Base-by-base conservation (phyloP, 352 stramenopile species). In the Pythium dissimile region DNA sequence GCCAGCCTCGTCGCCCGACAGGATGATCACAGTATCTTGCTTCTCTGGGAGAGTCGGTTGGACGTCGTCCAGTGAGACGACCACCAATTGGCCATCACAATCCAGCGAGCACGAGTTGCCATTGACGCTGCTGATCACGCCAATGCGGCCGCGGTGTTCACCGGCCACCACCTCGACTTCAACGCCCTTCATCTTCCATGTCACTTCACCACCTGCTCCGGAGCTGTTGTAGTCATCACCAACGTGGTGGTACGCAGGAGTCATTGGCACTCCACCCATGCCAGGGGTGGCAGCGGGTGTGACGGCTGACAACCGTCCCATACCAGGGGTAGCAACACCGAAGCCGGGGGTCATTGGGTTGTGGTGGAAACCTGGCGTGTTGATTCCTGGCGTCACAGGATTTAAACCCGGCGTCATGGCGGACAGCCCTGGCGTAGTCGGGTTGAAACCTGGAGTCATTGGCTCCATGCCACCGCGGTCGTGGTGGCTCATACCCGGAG, bases 271-370 rank as follows among this genome's bases (percentile, higher is more conserved):
- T 20, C 79, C 79, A 45, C 59, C 73, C 43, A 91, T 89, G 10
- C 84, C 84, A 27, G 84, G 82, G 6, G 80, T 91, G 15, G 80
- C 84, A 10, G 76, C 84, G 26, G 81, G 81, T 28, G 84, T 90
- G 16, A 55, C 69, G 5, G 80, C 74, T 10, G 75, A 84, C 73
- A 92, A 83, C 26, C 84, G 81, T 48, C 80, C 77, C 47, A 92
- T 63, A 43, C 73, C 72, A 13, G 84, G 84, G n/a, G 84, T 95
- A 37, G 78, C 74, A 20, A 90, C 76, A 26, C 74, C 72, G 45
- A 87, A 90, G 21, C 86, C 86, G n/a, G 86, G 86, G 6, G 86
- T 95, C 77, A 90, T 95, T 38, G 86, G 86, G 50, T 94, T 95
- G 69, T 93, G 80, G 51, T 85, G 84, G 53, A 89, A 93, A 7